Base-by-base conservation (phyloP, 2,329 filamentous ascomycete genomes). In the Sarocladiaceae sp. region DNA sequence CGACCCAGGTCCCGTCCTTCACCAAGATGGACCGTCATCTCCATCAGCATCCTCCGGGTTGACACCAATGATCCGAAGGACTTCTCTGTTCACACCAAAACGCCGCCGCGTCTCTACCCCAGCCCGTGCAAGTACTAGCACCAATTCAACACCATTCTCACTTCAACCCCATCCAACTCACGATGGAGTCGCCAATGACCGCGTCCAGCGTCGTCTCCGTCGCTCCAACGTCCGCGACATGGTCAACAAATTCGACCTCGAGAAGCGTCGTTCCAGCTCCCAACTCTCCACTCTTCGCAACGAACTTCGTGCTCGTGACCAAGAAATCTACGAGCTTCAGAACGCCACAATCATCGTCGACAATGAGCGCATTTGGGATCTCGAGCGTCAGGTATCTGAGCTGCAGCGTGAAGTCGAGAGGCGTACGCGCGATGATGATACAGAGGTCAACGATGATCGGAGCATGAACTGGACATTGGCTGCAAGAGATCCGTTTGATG, bases 201-300 rank as follows among this genome's bases (percentile, higher is more conserved):
- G 82, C 13, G 71, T 83, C 42, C 77, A 82, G 65, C 74, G 82
- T 4, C 75, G 81, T 17, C 71, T 81, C 33, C 72, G 78, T 7
- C 75, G 82, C 49, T 79, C 78, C 56, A 73, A 78, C 3, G 61
- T 84, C 4, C 82, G 79, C 56, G 80, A 81, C 56, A 77, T 84
- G 65, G 76, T 83, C 66, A 79, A 82, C 60, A 62, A 64, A 12
- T 75, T 82, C 51, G 67, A 74, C 7, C 66, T 67, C 7, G 75
- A 78, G 53, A 78, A 75, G 60, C 71, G 66, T 39, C 67, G 64
- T 15, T 66, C 68, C 37, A 65, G 66, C 0, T 67, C 65, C 0
- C 78, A 85, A 60, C 65, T 85, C 2, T 67, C 72, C 7, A 66
- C 67, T 8, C 71, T 86, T 10, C 73, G 65, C 36, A 61, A 63